Percentiles rank a stretch among this genome's conserved stretches.
Evolutionary conservation across 2,329 filamentous ascomycete species (phyloP).

Genomic region (Colletotrichum sojae): DNA sequence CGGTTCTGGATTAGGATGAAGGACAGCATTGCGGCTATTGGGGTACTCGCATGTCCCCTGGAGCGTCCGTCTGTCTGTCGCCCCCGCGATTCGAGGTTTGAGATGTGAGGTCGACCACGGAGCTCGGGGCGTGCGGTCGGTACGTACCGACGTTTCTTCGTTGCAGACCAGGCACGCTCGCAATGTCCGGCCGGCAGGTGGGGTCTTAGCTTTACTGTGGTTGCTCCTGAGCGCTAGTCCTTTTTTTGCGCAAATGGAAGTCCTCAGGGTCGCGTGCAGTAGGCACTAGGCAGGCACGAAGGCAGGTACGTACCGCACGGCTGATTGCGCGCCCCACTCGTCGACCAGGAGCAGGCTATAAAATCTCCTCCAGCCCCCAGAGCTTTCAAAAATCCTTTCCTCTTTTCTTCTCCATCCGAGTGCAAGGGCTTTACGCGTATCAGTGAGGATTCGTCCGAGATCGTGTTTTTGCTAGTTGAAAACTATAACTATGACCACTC

Average conservation of each 20-base stretch:
- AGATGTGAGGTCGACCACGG: slow-evolving; percentile 34
- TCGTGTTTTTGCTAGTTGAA: slow-evolving; percentile 92
- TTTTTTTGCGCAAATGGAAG: not conserved
- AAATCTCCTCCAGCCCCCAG: slow-evolving; percentile 21
- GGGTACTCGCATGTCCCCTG: slow-evolving; percentile 26
- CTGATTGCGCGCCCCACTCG: slow-evolving; percentile 26
- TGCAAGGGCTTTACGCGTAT: slow-evolving; percentile 86
- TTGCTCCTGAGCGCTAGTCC: not conserved
- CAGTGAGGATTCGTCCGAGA: slow-evolving; percentile 92
- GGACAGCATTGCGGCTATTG: slow-evolving; percentile 69
- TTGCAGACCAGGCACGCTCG: not conserved
- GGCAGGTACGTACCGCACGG: slow-evolving; percentile 16
- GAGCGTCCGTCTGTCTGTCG: not conserved
- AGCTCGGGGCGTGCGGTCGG: slow-evolving; percentile 31
- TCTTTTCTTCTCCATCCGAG: slow-evolving; percentile 69
- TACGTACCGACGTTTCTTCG: slow-evolving; percentile 24
- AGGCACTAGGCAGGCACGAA: not conserved
- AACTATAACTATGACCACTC: slow-evolving; percentile 86
- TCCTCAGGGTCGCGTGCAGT: not conserved
- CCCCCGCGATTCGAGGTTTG: slow-evolving; percentile 32
- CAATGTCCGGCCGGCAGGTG: slow-evolving; percentile 9
- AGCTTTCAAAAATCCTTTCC: slow-evolving; percentile 45
- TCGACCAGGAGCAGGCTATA: slow-evolving; percentile 24
- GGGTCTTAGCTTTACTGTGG: not conserved
- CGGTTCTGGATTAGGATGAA: slow-evolving; percentile 90